These are phyloP conservation scores for Piper longum DNA, from an alignment of 164 flowering plant genomes.

Conservation along the genomic window DNA sequence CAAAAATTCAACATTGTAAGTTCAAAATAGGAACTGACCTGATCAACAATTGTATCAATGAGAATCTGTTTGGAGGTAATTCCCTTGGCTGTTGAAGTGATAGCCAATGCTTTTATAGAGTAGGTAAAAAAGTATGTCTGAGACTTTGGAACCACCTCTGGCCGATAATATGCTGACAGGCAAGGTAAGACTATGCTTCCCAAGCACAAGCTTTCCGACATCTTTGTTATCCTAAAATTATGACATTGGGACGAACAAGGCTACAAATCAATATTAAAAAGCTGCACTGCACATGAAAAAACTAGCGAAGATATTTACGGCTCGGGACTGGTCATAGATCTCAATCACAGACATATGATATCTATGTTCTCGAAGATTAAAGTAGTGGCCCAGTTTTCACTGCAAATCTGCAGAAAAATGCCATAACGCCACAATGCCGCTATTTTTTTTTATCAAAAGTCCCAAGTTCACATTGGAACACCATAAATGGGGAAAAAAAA, in stretches of 20 bases:
- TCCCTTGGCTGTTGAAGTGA: slow-evolving; percentile 85
- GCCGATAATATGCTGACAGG: slow-evolving; percentile 83
- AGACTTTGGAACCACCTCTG: slow-evolving; percentile 69
- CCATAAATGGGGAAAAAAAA: background rate
- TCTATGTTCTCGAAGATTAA: slow-evolving; percentile 93
- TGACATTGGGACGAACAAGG: slow-evolving; percentile 1
- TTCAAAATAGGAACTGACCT: slow-evolving; percentile 32
- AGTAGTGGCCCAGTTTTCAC: slow-evolving; percentile 99
- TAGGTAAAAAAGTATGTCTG: slow-evolving; percentile 86
- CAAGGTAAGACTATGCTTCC: slow-evolving; percentile 87
- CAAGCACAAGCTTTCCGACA: slow-evolving; percentile 75
- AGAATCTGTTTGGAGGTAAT: slow-evolving; percentile 95
- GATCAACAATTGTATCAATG: slow-evolving; percentile 91
- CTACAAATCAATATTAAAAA: background rate
- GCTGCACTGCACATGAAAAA: background rate
- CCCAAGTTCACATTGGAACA: no score
- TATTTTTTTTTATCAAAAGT: background rate
- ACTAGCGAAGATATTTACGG: slow-evolving; percentile 32
- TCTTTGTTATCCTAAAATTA: slow-evolving; percentile 75
- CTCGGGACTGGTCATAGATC: slow-evolving; percentile 94
- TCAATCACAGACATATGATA: slow-evolving; percentile 96
- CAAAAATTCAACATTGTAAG: background rate
- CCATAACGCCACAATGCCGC: slow-evolving; percentile 3
- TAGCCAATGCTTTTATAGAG: slow-evolving; percentile 77
- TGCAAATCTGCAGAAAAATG: slow-evolving; percentile 50